Percentiles rank a stretch among this genome's conserved stretches.
Conservation (phyloP, 2,329 filamentous ascomycete genomes). For the Aspergillus transmontanensis region DNA sequence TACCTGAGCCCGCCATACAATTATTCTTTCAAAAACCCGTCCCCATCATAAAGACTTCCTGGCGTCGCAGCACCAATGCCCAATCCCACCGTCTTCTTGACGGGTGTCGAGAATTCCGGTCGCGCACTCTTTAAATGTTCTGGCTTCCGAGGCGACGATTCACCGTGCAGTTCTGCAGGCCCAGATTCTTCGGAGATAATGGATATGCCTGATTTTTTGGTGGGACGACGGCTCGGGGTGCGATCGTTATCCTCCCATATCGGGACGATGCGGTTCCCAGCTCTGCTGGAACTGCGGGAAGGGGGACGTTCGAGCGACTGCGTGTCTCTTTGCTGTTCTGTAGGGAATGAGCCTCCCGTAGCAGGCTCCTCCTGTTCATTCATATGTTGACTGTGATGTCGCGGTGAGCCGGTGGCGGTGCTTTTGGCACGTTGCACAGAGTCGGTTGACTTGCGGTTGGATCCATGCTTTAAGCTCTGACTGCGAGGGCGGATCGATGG, state of each 20-base stretch:
- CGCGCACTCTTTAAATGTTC: conserved; percentile 14
- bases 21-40: conserved; percentile 42
- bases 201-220: conserved; percentile 19
- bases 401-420: conserved; percentile 19
- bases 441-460: conserved; percentile 32
- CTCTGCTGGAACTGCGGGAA: conserved; percentile 13
- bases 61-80: conserved; percentile 42
- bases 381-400: conserved; percentile 9
- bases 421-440: conserved; percentile 30
- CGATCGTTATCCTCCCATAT: conserved; percentile 48
- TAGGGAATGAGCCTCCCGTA: no score
- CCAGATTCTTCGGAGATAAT: conserved; percentile 14
- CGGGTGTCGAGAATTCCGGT: conserved; percentile 29
- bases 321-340: not conserved
- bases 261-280: conserved; percentile 29
- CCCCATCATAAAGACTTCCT: conserved; percentile 50
- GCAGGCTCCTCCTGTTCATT: conserved; percentile 5
- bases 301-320: conserved; percentile 3
- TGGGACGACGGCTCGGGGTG: conserved; percentile 19
- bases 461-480: conserved; percentile 17
- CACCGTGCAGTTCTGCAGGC: conserved; percentile 15
- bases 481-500: conserved; percentile 15
- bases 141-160: conserved; percentile 4
- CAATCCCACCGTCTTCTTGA: conserved; percentile 29
- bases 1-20: conserved; percentile 3